Conservation (phyloP, 1,139 yeast genomes). For the Saccharomyces hybrid region DNA sequence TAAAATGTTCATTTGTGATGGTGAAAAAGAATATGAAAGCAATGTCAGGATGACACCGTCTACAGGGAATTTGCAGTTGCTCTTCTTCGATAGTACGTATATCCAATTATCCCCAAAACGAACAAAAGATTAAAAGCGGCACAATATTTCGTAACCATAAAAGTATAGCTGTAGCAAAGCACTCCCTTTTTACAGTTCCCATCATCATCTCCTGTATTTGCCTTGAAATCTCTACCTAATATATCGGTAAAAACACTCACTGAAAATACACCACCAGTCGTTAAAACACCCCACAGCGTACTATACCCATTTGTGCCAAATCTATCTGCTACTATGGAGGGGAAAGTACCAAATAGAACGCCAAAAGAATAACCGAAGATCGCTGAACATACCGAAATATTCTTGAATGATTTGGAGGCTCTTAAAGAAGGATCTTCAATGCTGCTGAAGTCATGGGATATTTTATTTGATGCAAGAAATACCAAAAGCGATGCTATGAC, state of each 20-base stretch:
- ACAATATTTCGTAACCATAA: slow-evolving; percentile 15
- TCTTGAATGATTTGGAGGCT: slow-evolving; percentile 14
- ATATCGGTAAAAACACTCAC: slow-evolving; percentile 35
- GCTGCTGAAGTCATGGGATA: slow-evolving; percentile 14
- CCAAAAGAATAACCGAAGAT: slow-evolving; percentile 76
- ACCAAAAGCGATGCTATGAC: slow-evolving; percentile 44
- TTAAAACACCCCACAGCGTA: slow-evolving; percentile 72
- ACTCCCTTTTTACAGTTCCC: slow-evolving; percentile 21
- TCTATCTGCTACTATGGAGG: slow-evolving; percentile 69
- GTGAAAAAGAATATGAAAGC: background rate
- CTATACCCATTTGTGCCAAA: slow-evolving; percentile 69
- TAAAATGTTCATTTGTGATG: background rate
- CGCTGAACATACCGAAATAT: slow-evolving; percentile 46
- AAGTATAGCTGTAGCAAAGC: slow-evolving; percentile 26
- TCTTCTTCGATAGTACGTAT: slow-evolving; percentile 6
- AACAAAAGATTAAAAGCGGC: slow-evolving; percentile 13
- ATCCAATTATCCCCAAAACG: slow-evolving; percentile 9
- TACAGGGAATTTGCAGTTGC: background rate
- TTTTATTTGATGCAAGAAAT: slow-evolving; percentile 39
- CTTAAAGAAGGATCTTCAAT: background rate
- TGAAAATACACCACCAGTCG: slow-evolving; percentile 45
- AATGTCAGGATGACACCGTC: background rate
- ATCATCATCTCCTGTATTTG: slow-evolving; percentile 14
- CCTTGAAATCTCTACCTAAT: slow-evolving; percentile 39
- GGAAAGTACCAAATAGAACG: slow-evolving; percentile 69